Evolutionary conservation across 2,329 filamentous ascomycete species (phyloP).

Genomic region (Pseudonectria buxi): DNA sequence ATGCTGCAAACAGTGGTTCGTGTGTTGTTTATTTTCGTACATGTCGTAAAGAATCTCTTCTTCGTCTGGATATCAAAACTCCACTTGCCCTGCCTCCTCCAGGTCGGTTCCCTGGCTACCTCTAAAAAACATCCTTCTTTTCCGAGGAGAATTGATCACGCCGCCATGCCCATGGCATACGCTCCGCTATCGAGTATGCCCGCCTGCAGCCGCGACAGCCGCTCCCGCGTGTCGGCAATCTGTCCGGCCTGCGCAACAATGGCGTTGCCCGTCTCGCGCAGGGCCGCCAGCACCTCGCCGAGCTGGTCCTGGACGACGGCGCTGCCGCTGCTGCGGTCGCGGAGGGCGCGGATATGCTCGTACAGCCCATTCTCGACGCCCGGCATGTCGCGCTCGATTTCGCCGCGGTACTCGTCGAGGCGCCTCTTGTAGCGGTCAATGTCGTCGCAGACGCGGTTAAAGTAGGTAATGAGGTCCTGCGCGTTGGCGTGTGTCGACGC

Average conservation of each 20-base stretch:
- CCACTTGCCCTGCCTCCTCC: background rate
- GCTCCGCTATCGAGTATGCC: slow-evolving; percentile 33
- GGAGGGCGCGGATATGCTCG: slow-evolving; percentile 33
- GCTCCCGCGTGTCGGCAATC: slow-evolving; percentile 37
- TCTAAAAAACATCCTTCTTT: slow-evolving; percentile 1
- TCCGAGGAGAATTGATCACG: slow-evolving; percentile 6
- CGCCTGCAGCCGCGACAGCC: slow-evolving; percentile 34
- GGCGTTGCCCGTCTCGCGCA: slow-evolving; percentile 34
- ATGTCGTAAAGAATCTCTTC: slow-evolving; percentile 17
- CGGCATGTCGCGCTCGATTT: slow-evolving; percentile 42
- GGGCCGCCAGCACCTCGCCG: slow-evolving; percentile 30
- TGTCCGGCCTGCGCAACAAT: slow-evolving; percentile 36
- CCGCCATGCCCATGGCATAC: slow-evolving; percentile 28
- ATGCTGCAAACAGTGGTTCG: slow-evolving; percentile 3
- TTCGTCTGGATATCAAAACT: slow-evolving; percentile 1
- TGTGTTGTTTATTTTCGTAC: slow-evolving; percentile 18
- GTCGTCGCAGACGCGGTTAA: slow-evolving; percentile 38
- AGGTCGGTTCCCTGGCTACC: background rate
- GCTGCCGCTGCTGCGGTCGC: slow-evolving; percentile 27
- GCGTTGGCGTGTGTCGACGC: slow-evolving; percentile 31
- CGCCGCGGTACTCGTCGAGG: slow-evolving; percentile 37
- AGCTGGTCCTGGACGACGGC: slow-evolving; percentile 32
- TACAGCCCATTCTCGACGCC: slow-evolving; percentile 41
- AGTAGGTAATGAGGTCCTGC: slow-evolving; percentile 39
- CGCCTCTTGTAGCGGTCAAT: slow-evolving; percentile 37